These are phyloP conservation scores for Phialocephala subalpina DNA, from an alignment of 2,329 filamentous ascomycete species.

Conservation along the genomic window DNA sequence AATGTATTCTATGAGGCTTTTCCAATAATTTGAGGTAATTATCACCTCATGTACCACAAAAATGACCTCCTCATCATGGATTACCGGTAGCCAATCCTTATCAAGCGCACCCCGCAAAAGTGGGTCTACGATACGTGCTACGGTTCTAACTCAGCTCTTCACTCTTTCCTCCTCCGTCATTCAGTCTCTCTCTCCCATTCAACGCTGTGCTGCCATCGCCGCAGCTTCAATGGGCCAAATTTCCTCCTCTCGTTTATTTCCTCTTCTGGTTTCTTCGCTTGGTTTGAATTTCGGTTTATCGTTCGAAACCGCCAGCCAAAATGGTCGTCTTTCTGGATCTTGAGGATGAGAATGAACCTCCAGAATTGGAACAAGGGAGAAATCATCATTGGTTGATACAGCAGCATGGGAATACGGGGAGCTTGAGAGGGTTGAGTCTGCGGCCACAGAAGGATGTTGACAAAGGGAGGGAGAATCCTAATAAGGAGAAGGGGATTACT, in stretches of 20 bases:
- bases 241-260: constrained; percentile 33
- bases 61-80: neutral
- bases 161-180: constrained; percentile 4
- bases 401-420: constrained; percentile 7
- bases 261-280: constrained; percentile 29
- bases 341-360: constrained; percentile 43
- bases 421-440: constrained; percentile 24
- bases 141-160: constrained; percentile 16
- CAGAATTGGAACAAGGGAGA: constrained; percentile 32
- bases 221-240: constrained; percentile 41
- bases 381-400: constrained; percentile 11
- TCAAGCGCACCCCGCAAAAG: constrained; percentile 21
- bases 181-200: constrained; percentile 18
- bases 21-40: neutral
- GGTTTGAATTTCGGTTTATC: constrained; percentile 7
- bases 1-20: constrained; percentile 2
- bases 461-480: constrained; percentile 48
- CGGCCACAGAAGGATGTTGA: constrained; percentile 18
- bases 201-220: constrained; percentile 17
- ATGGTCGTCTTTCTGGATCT: constrained; percentile 46
- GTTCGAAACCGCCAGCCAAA: constrained; percentile 12
- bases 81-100: neutral
- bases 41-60: constrained; percentile 16
- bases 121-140: constrained; percentile 10
- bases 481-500: constrained; percentile 63